phyloP scores from a whole-genome alignment of 1,284 basidiomycete genomes.

The Moniliella sp. region DNA sequence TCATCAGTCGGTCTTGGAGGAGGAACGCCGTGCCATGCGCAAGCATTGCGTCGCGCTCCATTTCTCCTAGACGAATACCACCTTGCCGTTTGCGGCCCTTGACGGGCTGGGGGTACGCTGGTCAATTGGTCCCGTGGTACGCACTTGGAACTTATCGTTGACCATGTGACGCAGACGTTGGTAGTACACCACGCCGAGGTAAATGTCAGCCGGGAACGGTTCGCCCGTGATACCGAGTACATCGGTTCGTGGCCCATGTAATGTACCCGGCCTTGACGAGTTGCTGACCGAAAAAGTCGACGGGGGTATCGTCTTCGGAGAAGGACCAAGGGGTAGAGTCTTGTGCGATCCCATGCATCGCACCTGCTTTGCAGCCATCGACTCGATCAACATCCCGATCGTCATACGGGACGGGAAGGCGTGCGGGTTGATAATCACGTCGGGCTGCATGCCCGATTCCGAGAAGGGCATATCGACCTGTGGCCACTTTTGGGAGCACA shows the following conservation, averaged over 20 bases:
- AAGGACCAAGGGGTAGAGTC: slow-evolving; percentile 74
- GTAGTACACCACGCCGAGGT: slow-evolving; percentile 93
- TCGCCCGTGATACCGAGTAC: slow-evolving; percentile 99
- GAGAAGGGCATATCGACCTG: slow-evolving; percentile 94
- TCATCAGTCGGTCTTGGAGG: slow-evolving; percentile 93
- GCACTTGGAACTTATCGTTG: slow-evolving; percentile 95
- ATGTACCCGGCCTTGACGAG: slow-evolving; percentile 77
- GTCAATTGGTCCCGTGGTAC: slow-evolving; percentile 91
- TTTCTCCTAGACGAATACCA: slow-evolving; percentile 97
- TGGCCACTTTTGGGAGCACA: slow-evolving; percentile 98
- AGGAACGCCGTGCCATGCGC: slow-evolving; percentile 96
- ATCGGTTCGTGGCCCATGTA: slow-evolving; percentile 98
- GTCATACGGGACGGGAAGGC: slow-evolving; percentile 99
- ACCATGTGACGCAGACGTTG: slow-evolving; percentile 98
- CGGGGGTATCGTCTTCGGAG: slow-evolving; percentile 78
- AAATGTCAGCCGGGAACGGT: slow-evolving; percentile 95
- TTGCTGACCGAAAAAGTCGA: slow-evolving; percentile 91
- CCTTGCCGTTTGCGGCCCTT: slow-evolving; percentile 97
- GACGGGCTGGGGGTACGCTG: slow-evolving; percentile 80
- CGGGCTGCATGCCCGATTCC: slow-evolving; percentile 95
- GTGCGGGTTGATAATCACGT: slow-evolving; percentile 98
- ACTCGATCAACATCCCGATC: slow-evolving; percentile 98
- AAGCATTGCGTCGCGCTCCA: slow-evolving; percentile 95
- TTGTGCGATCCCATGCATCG: slow-evolving; percentile 91
- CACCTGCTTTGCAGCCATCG: slow-evolving; percentile 94